phyloP scores from a whole-genome alignment of 768 basidiomycete species.

The Leucocoprinus birnbaumii region DNA sequence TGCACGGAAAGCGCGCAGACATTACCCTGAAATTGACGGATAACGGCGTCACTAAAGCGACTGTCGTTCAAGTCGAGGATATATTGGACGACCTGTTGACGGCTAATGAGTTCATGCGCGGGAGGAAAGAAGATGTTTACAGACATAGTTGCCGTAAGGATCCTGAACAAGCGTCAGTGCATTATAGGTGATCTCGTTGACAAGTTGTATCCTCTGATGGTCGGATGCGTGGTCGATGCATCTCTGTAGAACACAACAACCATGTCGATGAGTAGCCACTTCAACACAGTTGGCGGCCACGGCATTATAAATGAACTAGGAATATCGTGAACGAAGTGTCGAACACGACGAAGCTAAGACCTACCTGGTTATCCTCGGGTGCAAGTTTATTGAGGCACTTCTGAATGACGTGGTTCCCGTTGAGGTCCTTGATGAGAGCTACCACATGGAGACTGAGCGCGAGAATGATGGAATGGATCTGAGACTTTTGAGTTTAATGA shows the following conservation, averaged over 20 bases:
- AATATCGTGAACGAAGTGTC: neutral
- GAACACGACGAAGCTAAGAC: conserved; percentile 1
- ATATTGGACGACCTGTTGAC: conserved; percentile 88
- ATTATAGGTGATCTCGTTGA: conserved; percentile 98
- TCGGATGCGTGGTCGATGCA: conserved; percentile 99
- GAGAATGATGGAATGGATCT: conserved; percentile 96
- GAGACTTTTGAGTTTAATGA: conserved; percentile 19
- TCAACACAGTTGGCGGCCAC: conserved; percentile 99
- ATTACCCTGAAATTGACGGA: conserved; percentile 96
- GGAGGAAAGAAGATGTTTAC: conserved; percentile 20
- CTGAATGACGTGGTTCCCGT: conserved; percentile 97
- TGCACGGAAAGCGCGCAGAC: conserved; percentile 97
- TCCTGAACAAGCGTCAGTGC: conserved; percentile 97
- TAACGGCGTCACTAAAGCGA: conserved; percentile 95
- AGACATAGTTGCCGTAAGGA: conserved; percentile 89
- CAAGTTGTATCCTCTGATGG: conserved; percentile 90
- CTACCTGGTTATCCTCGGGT: conserved; percentile 96
- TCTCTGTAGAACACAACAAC: conserved; percentile 96
- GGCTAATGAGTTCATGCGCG: conserved; percentile 6
- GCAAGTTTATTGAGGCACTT: conserved; percentile 98
- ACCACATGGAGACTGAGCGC: conserved; percentile 98
- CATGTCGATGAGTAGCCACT: conserved; percentile 96
- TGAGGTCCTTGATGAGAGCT: conserved; percentile 97
- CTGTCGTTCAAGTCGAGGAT: conserved; percentile 98
- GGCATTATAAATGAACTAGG: conserved; percentile 96